A percentile compares a stretch with the other conserved stretches of the same genome.
phyloP scores from a whole-genome alignment of 768 basidiomycete genomes.

The Boletus edulis region DNA sequence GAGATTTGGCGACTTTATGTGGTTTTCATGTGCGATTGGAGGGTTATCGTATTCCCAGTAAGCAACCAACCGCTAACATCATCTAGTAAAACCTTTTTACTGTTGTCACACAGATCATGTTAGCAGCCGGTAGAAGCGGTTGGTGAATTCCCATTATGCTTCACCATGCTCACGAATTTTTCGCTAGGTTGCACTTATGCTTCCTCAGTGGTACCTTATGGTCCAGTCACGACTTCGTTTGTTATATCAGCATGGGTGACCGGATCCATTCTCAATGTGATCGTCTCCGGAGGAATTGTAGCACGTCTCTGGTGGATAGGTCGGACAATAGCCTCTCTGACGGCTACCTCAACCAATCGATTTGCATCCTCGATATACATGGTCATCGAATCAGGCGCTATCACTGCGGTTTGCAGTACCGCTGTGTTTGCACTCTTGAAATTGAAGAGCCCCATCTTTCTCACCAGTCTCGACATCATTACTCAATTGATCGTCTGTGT shows the following conservation, averaged over 20 bases:
- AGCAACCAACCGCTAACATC: not conserved
- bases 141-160: not conserved
- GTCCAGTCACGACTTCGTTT: not conserved
- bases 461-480: not conserved
- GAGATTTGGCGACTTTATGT: constrained; percentile 8
- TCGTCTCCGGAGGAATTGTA: not conserved
- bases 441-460: not conserved
- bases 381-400: not conserved
- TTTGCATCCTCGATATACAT: not conserved
- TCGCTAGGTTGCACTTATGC: not conserved
- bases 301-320: not conserved
- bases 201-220: not conserved
- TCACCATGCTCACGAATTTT: not conserved
- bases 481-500: not conserved
- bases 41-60: not conserved
- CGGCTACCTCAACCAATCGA: not conserved
- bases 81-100: not conserved
- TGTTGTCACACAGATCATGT: not conserved
- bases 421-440: not conserved
- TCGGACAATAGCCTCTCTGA: not conserved
- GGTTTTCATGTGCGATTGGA: not conserved
- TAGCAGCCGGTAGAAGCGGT: not conserved
- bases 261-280: not conserved
- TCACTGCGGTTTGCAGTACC: not conserved
- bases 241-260: not conserved